These are phyloP conservation scores for Sequoia sempervirens DNA, from an alignment of 75 land plant genomes.

Conservation along the genomic window DNA sequence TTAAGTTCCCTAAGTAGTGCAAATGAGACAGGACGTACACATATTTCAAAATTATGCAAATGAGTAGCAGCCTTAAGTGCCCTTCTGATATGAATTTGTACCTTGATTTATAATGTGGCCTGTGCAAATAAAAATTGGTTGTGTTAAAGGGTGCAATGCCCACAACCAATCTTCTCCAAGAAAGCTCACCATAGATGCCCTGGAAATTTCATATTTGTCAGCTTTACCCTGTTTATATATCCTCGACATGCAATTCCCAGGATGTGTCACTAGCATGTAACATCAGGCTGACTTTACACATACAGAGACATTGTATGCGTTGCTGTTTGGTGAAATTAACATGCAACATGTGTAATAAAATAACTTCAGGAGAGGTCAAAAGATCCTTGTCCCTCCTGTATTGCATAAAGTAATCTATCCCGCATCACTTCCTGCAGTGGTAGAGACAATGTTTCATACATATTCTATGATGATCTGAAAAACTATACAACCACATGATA, in stretches of 20 bases:
- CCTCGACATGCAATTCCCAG: background rate
- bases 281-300: background rate
- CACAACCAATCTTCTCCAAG: background rate
- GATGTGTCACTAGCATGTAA: background rate
- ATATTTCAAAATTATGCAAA: background rate
- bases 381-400: constrained; percentile 87
- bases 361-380: constrained; percentile 65
- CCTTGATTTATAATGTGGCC: background rate
- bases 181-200: background rate
- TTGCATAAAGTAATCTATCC: constrained; percentile 81
- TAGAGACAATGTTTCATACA: background rate
- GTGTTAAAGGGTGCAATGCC: background rate
- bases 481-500: constrained; percentile 1
- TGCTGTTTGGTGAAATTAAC: background rate
- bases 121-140: background rate
- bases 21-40: background rate
- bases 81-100: background rate
- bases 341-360: background rate
- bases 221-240: background rate
- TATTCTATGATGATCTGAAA: background rate
- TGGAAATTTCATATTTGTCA: background rate
- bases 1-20: too few relatives aligned
- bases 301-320: background rate
- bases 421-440: constrained; percentile 68
- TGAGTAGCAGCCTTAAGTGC: background rate